These are phyloP conservation scores for Pythium myriotylum DNA, from an alignment of 352 stramenopile genomes.

Conservation along the genomic window DNA sequence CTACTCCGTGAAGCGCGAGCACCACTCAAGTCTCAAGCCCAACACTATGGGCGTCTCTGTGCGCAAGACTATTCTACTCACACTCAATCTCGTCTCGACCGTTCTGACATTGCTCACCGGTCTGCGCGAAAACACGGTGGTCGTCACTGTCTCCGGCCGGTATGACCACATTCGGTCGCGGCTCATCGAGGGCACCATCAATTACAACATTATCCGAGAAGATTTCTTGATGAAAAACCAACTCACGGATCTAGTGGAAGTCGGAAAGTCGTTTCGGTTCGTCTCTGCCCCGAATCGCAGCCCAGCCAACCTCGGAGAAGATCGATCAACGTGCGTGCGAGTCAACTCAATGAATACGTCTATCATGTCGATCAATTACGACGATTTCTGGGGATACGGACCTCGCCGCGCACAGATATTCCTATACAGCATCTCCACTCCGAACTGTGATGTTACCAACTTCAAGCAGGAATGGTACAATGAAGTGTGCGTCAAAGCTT, in stretches of 20 bases:
- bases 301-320: constrained; percentile 21
- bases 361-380: constrained; percentile 27
- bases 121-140: constrained; percentile 55
- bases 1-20: background rate
- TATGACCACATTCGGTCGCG: constrained; percentile 54
- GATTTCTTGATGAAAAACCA: constrained; percentile 33
- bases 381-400: constrained; percentile 37
- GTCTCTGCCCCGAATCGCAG: constrained; percentile 27
- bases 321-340: constrained; percentile 20
- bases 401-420: constrained; percentile 26
- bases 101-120: constrained; percentile 53
- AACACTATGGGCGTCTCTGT: background rate
- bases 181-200: constrained; percentile 37
- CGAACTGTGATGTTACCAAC: constrained; percentile 36
- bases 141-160: constrained; percentile 41
- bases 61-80: background rate
- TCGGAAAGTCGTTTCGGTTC: constrained; percentile 32
- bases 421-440: constrained; percentile 36
- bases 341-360: constrained; percentile 27
- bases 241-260: constrained; percentile 33
- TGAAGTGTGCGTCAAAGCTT: constrained; percentile 1
- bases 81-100: constrained; percentile 45
- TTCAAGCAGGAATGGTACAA: constrained; percentile 27
- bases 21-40: too few species aligned
- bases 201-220: constrained; percentile 45